phyloP scores from a whole-genome alignment of 345 rosid genomes.

The Populus deltoides region DNA sequence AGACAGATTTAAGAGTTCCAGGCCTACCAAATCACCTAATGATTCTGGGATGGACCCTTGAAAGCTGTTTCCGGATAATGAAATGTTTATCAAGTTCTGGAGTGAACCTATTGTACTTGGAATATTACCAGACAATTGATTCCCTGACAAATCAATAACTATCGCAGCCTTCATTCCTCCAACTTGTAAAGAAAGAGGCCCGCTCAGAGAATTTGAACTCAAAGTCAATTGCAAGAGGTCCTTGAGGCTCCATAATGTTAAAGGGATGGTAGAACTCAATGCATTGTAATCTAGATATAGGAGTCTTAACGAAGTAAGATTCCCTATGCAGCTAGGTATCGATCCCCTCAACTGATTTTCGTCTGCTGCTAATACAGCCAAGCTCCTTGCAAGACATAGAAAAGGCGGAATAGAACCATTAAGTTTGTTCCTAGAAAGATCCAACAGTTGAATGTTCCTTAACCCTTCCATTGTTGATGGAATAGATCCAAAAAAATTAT shows the following conservation, averaged over 20 bases:
- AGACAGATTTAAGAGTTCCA: constrained; percentile 25
- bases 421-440: not conserved
- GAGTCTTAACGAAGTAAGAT: not conserved
- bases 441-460: not conserved
- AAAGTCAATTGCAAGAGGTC: not conserved
- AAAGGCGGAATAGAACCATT: not conserved
- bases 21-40: constrained; percentile 8
- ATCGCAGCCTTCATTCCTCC: not conserved
- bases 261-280: not conserved
- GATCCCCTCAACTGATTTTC: not conserved
- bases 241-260: not conserved
- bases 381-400: not conserved
- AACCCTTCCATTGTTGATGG: not conserved
- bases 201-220: not conserved
- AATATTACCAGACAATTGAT: not conserved
- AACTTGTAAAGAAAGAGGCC: not conserved
- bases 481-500: not conserved
- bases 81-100: not conserved
- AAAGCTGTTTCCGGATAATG: constrained; percentile 8
- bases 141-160: not conserved
- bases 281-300: not conserved
- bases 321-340: not conserved
- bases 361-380: not conserved
- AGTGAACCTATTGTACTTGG: not conserved
- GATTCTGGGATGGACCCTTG: constrained; percentile 23